Conservation (phyloP, 305 asterid species). For the Fraxinus platypoda region DNA sequence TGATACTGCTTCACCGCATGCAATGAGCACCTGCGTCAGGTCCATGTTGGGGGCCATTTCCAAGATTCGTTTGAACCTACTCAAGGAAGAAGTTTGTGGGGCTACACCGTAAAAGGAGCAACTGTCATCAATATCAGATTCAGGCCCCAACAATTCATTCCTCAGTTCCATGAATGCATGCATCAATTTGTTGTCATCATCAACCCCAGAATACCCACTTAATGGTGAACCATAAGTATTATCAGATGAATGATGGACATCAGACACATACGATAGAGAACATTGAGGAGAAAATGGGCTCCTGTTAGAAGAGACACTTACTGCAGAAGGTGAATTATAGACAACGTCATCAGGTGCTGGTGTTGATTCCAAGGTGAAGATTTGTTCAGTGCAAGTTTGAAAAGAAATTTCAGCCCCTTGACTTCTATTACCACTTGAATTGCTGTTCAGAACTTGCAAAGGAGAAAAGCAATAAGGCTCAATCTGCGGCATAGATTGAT, state of each 20-base stretch:
- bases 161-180: conserved; percentile 62
- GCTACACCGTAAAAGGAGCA: conserved; percentile 47
- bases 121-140: conserved; percentile 68
- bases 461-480: conserved; percentile 38
- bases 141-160: conserved; percentile 66
- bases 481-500: conserved; percentile 51
- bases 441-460: conserved; percentile 55
- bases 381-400: conserved; percentile 48
- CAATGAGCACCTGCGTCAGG: conserved; percentile 49
- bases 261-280: conserved; percentile 70
- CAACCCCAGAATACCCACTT: conserved; percentile 76
- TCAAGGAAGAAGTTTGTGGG: conserved; percentile 40
- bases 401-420: conserved; percentile 48
- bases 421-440: conserved; percentile 36
- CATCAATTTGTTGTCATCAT: conserved; percentile 59
- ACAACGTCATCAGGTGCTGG: conserved; percentile 43
- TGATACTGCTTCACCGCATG: conserved; percentile 53
- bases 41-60: conserved; percentile 74
- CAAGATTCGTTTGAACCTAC: conserved; percentile 52
- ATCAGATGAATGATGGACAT: conserved; percentile 54
- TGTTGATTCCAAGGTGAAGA: conserved; percentile 76
- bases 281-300: conserved; percentile 75
- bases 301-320: conserved; percentile 54
- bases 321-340: conserved; percentile 61
- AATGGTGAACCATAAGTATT: conserved; percentile 65